A percentile compares a stretch with the other conserved stretches of the same genome.
These are phyloP conservation scores for Leucoagaricus sp. DNA, from an alignment of 1,284 basidiomycete species.

Conservation along the genomic window DNA sequence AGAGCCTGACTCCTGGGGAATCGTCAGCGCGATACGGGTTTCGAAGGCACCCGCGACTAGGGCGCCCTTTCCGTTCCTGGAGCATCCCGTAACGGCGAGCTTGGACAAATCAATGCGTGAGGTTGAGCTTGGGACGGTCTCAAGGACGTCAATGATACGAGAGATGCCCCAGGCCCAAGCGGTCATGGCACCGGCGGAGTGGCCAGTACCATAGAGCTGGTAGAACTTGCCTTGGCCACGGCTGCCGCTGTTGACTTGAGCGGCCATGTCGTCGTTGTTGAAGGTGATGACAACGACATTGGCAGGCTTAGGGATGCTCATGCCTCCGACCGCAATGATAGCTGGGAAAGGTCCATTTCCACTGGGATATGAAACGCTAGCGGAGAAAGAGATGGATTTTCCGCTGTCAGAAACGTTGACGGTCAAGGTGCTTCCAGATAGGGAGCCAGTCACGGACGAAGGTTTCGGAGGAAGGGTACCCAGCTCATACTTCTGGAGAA, in stretches of 20 bases:
- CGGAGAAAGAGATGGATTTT: slow-evolving; percentile 47
- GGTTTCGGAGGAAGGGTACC: slow-evolving; percentile 44
- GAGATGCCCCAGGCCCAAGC: slow-evolving; percentile 61
- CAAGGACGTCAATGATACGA: slow-evolving; percentile 58
- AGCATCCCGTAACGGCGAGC: slow-evolving; percentile 58
- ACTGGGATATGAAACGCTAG: slow-evolving; percentile 44
- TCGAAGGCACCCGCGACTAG: slow-evolving; percentile 58
- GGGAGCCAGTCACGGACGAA: slow-evolving; percentile 34
- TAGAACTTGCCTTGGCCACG: slow-evolving; percentile 57
- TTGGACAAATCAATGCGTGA: slow-evolving; percentile 44
- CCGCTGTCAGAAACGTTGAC: slow-evolving; percentile 45
- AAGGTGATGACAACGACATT: slow-evolving; percentile 51
- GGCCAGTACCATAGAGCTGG: slow-evolving; percentile 46
- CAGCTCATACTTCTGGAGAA: slow-evolving; percentile 47
- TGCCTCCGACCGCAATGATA: slow-evolving; percentile 51
- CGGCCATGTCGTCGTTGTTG: slow-evolving; percentile 51
- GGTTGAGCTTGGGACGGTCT: slow-evolving; percentile 37
- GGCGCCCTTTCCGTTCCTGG: slow-evolving; percentile 59
- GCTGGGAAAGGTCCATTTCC: slow-evolving; percentile 50
- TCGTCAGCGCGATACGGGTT: slow-evolving; percentile 52
- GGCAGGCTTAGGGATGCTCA: slow-evolving; percentile 48
- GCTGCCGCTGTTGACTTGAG: slow-evolving; percentile 41
- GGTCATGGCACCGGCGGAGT: slow-evolving; percentile 50
- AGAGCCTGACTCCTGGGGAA: slow-evolving; percentile 60
- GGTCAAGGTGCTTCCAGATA: slow-evolving; percentile 40